Base-by-base conservation (phyloP, 2,329 filamentous ascomycete genomes). In the Clonostachys sp. region DNA sequence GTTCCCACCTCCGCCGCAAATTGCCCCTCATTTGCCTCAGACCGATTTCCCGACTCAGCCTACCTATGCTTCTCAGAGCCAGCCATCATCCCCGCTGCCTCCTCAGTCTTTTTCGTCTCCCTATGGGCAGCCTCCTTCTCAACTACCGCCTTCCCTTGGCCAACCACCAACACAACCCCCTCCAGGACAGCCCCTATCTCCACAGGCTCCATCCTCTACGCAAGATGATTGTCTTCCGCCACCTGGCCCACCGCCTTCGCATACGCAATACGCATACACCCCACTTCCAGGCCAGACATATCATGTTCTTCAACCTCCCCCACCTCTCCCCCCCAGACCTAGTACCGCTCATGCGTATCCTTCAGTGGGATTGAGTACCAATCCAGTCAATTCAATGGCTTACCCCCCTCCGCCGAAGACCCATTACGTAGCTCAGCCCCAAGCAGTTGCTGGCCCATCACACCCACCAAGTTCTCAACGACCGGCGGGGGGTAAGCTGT, bases 401-500 rank as follows among this genome's bases (percentile, higher is more conserved):
- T 66, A 58, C 45, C 64, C 62, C 16, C 59, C 57, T 18, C 63
- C 64, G 10, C 63, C 64, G 5, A 63, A 58, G 51, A 64, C 59
- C 9, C 52, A 59, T 42, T 63, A 63, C 42, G 51, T 49, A 5
- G 61, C 60, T n/a, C 41, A 47, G 33, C 57, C 59, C 33, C 46
- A 48, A 16, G 30, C 34, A 7, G 13, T n/a, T 14, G 30, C 17
- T n/a, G 44, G 35, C 18, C 24, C 16, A 12, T 44, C 30, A 9
- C 16, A 16, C 33, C 13, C 34, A 38, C 6, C 41, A 44, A 36
- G 41, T 16, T 5, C 40, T 36, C 16, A 41, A 41, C 36, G 45
- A 20, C 12, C 24, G 24, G 24, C 24, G 38, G 47, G 34, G 33
- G 39, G 36, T 17, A 53, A 53, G 33, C 43, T 57, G 30, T 50